phyloP scores from a whole-genome alignment of 1,284 basidiomycete species.

The Erythrobasidium hasegawianum region DNA sequence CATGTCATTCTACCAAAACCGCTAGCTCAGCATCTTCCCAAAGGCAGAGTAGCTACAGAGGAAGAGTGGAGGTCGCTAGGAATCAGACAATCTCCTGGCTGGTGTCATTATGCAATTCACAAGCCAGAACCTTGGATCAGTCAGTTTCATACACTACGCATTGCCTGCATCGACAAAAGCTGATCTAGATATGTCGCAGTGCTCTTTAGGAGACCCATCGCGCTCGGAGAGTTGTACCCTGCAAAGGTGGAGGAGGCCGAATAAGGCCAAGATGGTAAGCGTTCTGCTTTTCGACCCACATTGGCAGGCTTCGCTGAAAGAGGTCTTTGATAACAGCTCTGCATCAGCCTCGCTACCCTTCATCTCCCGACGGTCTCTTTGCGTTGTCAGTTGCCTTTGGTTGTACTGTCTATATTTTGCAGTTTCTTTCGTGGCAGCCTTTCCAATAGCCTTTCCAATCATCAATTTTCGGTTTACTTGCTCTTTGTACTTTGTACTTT shows the following conservation, averaged over 20 bases:
- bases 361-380: too few relatives aligned
- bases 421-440: too few relatives aligned
- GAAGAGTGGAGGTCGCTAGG: constrained; percentile 93
- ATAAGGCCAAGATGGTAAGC: too few relatives aligned
- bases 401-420: too few relatives aligned
- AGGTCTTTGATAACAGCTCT: too few relatives aligned
- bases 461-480: too few relatives aligned
- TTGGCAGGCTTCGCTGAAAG: too few relatives aligned
- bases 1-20: constrained; percentile 88
- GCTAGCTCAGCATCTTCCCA: constrained; percentile 53
- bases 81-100: constrained; percentile 59
- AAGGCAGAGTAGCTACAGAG: constrained; percentile 62
- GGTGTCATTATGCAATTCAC: constrained; percentile 94
- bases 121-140: constrained; percentile 33
- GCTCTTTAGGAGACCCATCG: constrained; percentile 26
- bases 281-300: too few relatives aligned
- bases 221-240: constrained; percentile 29
- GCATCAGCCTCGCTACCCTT: too few relatives aligned
- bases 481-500: too few relatives aligned
- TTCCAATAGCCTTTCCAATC: too few relatives aligned
- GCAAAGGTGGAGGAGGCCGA: constrained; percentile 2
- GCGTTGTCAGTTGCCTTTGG: too few relatives aligned
- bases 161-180: neutral
- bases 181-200: constrained; percentile 2
- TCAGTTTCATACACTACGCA: neutral